phyloP scores from a whole-genome alignment of 2,329 filamentous ascomycete genomes.

The Exophiala xenobiotica region DNA sequence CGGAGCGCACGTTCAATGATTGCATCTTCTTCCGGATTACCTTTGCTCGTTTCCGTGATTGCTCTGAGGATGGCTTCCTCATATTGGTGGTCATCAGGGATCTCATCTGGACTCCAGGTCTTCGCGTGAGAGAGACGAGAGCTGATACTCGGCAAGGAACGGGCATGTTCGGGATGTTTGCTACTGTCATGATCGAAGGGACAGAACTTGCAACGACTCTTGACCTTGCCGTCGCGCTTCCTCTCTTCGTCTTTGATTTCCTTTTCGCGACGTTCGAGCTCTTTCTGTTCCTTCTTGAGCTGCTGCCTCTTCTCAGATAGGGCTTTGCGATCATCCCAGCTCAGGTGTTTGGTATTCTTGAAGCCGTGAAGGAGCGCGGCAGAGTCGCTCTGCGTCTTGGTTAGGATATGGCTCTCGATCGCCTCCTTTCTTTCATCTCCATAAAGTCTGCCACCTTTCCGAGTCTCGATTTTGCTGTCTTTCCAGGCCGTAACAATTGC shows the following conservation, averaged over 20 bases:
- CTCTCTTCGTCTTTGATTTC: constrained; percentile 30
- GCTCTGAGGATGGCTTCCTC: constrained; percentile 70
- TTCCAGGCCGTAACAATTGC: constrained; percentile 68
- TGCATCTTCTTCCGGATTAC: constrained; percentile 67
- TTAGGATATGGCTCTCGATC: constrained; percentile 48
- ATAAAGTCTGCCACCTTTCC: constrained; percentile 39
- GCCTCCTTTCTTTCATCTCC: constrained; percentile 50
- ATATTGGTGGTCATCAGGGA: constrained; percentile 44
- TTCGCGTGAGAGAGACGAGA: constrained; percentile 14
- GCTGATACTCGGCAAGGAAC: constrained; percentile 12
- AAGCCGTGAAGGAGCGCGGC: constrained; percentile 47
- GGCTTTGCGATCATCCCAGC: constrained; percentile 54
- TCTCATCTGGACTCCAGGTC: constrained; percentile 13
- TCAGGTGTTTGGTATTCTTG: constrained; percentile 49
- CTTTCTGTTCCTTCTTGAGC: constrained; percentile 32
- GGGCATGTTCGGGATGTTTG: constrained; percentile 19
- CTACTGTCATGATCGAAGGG: constrained; percentile 26
- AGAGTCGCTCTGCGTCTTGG: constrained; percentile 37
- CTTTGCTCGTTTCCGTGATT: constrained; percentile 68
- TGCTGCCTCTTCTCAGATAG: constrained; percentile 40
- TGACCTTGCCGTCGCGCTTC: constrained; percentile 19
- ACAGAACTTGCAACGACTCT: constrained; percentile 27
- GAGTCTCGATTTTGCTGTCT: constrained; percentile 57
- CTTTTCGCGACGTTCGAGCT: constrained; percentile 26
- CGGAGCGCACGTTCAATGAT: constrained; percentile 72